Percentiles rank a stretch among this genome's conserved stretches.
Evolutionary conservation across 2,329 filamentous ascomycete genomes (phyloP).

Genomic region (Talaromyces sp.): DNA sequence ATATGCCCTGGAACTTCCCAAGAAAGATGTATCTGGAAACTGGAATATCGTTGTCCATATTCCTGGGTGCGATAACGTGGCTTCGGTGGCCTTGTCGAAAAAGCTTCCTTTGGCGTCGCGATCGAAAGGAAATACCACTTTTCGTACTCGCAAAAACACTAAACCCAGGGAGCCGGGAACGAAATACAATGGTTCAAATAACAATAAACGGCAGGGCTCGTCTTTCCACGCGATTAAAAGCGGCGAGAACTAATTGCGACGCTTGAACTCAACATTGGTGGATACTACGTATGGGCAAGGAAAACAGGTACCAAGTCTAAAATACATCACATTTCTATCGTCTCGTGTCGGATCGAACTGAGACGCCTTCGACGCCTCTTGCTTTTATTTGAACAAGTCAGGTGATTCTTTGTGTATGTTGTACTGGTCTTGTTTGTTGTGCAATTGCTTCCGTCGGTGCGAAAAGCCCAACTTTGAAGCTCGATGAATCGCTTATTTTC

Average conservation of each 20-base stretch:
- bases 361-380: not conserved
- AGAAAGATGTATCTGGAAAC: constrained; percentile 39
- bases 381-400: not conserved
- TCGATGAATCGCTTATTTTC: not conserved
- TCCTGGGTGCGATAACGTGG: constrained; percentile 48
- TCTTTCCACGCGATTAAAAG: constrained; percentile 25
- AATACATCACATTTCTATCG: not conserved
- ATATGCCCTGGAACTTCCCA: constrained; percentile 41
- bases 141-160: constrained; percentile 33
- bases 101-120: constrained; percentile 31
- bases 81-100: constrained; percentile 40
- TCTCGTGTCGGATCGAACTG: not conserved
- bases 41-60: constrained; percentile 47
- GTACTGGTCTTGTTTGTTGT: constrained; percentile 6
- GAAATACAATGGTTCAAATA: constrained; percentile 20
- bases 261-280: not conserved
- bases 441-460: not conserved
- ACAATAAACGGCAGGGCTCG: constrained; percentile 30
- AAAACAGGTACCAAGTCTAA: not conserved
- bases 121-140: constrained; percentile 29
- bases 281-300: not conserved
- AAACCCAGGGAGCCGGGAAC: constrained; percentile 34
- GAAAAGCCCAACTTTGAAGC: not conserved
- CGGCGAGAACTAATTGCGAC: constrained; percentile 20
- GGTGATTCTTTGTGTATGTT: not conserved